A percentile compares a stretch with the other conserved stretches of the same genome.
These are phyloP conservation scores for Solanum virginianum DNA, from an alignment of 257 asterid species.

Conservation along the genomic window DNA sequence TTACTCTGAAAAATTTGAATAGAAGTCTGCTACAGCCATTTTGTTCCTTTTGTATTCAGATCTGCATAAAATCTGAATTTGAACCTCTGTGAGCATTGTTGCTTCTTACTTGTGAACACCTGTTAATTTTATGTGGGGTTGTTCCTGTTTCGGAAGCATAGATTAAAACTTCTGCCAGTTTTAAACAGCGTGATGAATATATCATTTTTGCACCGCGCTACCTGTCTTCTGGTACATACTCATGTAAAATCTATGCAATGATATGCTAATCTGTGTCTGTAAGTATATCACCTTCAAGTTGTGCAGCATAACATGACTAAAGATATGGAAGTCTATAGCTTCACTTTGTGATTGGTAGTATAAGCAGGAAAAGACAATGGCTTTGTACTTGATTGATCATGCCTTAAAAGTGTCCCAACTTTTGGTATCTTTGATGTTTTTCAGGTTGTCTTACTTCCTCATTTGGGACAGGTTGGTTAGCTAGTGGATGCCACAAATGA, in stretches of 20 bases:
- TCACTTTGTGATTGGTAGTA: neutral
- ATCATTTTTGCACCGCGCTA: neutral
- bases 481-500: neutral
- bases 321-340: neutral
- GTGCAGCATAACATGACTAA: neutral
- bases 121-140: neutral
- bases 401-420: neutral
- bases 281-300: neutral
- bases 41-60: neutral
- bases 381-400: neutral
- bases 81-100: neutral
- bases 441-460: neutral
- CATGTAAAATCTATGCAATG: neutral
- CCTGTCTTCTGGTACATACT: neutral
- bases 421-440: neutral
- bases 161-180: neutral
- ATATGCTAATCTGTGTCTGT: neutral
- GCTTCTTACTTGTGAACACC: neutral
- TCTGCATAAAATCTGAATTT: neutral
- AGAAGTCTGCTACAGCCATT: neutral
- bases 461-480: no score
- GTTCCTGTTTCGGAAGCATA: conserved; percentile 1
- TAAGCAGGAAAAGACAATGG: neutral
- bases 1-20: no score
- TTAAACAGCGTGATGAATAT: neutral